Conservation (phyloP, 2,329 filamentous ascomycete species). For the Fusarium transvaalense region DNA sequence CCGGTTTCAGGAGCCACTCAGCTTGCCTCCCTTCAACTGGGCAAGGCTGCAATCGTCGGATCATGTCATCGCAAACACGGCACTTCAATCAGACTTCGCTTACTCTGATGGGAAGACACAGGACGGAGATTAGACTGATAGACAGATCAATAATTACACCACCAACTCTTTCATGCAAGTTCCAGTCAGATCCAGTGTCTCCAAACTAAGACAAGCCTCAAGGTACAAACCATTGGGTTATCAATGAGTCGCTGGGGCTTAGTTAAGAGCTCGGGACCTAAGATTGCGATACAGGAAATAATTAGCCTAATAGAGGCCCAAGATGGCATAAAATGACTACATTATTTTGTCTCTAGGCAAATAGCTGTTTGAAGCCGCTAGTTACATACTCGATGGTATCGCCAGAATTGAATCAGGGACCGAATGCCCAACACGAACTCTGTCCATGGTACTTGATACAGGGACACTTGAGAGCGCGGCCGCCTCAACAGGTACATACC, state of each 20-base stretch:
- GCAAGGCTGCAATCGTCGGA: neutral
- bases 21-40: neutral
- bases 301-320: too few relatives aligned
- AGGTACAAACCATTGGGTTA: neutral
- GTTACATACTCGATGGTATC: neutral
- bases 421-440: neutral
- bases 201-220: neutral
- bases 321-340: too few relatives aligned
- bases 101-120: neutral
- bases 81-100: neutral
- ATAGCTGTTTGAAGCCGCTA: neutral
- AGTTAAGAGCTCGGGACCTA: too few relatives aligned
- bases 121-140: neutral
- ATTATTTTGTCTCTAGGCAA: too few relatives aligned
- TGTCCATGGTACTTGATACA: neutral
- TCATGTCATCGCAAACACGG: neutral
- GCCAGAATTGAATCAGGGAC: slow-evolving; percentile 10
- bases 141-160: neutral
- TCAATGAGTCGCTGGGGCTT: too few relatives aligned
- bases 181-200: neutral
- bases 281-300: too few relatives aligned
- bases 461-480: slow-evolving; percentile 5
- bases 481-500: slow-evolving; percentile 9
- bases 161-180: neutral
- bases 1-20: neutral